Percentiles rank a stretch among this genome's conserved stretches.
Conservation (phyloP, 148 eudicot genomes). For the Nyssa sinensis region DNA sequence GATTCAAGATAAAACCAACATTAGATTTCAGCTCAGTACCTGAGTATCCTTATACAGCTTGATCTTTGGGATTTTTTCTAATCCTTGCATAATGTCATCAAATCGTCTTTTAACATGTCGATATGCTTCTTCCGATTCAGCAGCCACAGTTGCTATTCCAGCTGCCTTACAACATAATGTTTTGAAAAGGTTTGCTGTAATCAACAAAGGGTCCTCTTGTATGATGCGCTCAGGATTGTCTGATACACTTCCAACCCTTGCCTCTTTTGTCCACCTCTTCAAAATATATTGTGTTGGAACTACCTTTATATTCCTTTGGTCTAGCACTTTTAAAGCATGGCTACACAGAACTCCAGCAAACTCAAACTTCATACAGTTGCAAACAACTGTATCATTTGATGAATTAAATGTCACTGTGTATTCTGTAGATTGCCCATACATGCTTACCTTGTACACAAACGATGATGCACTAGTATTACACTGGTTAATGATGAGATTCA, state of each 20-base stretch:
- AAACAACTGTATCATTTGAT: not conserved
- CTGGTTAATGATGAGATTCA: not conserved
- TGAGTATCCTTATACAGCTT: not conserved
- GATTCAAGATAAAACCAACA: not conserved
- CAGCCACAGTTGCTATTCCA: not conserved
- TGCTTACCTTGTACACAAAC: slow-evolving; percentile 4
- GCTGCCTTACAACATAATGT: not conserved
- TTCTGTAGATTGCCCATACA: not conserved
- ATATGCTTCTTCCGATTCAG: slow-evolving; percentile 1
- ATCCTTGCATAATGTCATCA: not conserved
- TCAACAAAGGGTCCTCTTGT: not conserved
- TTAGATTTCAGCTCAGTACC: not conserved
- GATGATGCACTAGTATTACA: not conserved
- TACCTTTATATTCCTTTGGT: not conserved
- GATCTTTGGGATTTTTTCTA: not conserved
- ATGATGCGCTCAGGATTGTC: not conserved
- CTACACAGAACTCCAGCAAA: not conserved
- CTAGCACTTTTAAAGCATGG: slow-evolving; percentile 8
- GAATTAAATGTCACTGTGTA: not conserved
- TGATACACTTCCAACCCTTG: not conserved
- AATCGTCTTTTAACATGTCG: not conserved
- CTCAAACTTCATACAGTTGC: slow-evolving; percentile 3
- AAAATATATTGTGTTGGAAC: not conserved
- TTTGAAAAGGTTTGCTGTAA: not conserved
- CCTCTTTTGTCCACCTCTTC: slow-evolving; percentile 9